These are phyloP conservation scores for Cystobasidium slooffiae DNA, from an alignment of 1,284 basidiomycete species.

Conservation along the genomic window DNA sequence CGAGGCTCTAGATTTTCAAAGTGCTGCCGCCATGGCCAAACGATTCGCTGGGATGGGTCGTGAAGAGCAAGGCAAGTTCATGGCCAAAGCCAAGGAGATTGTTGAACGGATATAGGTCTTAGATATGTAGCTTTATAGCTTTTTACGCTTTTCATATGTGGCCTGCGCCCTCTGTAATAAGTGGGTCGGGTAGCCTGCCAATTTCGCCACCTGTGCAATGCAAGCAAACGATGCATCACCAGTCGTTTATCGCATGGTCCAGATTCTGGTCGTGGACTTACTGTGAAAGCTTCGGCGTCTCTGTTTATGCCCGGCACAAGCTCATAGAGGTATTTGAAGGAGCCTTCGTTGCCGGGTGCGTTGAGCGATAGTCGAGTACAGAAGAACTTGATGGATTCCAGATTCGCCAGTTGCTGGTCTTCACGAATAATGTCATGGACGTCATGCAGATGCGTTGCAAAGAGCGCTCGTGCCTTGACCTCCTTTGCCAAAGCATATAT, in stretches of 20 bases:
- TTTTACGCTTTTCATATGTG: slow-evolving; percentile 25
- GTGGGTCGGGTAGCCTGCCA: slow-evolving; percentile 42
- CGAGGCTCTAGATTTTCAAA: slow-evolving; percentile 37
- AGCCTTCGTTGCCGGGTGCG: slow-evolving; percentile 6
- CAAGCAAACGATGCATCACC: not conserved
- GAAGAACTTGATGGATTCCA: slow-evolving; percentile 71
- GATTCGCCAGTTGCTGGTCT: slow-evolving; percentile 58
- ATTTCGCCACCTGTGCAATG: slow-evolving; percentile 26
- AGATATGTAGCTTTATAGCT: slow-evolving; percentile 14
- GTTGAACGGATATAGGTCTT: slow-evolving; percentile 28
- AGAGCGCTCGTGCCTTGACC: slow-evolving; percentile 81
- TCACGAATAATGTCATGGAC: slow-evolving; percentile 78
- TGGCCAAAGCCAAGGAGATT: slow-evolving; percentile 28
- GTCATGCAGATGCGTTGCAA: slow-evolving; percentile 97
- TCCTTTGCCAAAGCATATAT: slow-evolving; percentile 75
- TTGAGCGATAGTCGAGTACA: slow-evolving; percentile 81
- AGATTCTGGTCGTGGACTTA: not conserved
- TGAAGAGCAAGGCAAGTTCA: slow-evolving; percentile 13
- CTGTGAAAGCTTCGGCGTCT: slow-evolving; percentile 43
- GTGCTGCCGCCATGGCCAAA: slow-evolving; percentile 29
- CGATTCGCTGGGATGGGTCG: slow-evolving; percentile 14
- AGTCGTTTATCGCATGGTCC: not conserved
- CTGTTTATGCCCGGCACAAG: slow-evolving; percentile 42
- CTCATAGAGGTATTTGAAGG: slow-evolving; percentile 32
- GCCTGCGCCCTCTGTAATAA: slow-evolving; percentile 21